These are phyloP conservation scores for Solanum hybrid DNA, from an alignment of 305 asterid species.

Conservation along the genomic window DNA sequence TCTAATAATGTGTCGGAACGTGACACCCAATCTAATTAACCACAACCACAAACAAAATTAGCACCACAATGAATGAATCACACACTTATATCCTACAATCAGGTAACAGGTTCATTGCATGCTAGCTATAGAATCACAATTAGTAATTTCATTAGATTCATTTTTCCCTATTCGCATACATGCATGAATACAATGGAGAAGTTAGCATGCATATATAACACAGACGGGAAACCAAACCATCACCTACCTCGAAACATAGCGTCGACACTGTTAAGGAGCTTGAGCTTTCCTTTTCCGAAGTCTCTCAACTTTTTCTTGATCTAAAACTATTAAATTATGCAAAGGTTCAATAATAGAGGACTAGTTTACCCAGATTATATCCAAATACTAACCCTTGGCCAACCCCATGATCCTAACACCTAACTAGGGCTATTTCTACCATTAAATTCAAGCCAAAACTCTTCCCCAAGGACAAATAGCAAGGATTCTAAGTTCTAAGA, in stretches of 20 bases:
- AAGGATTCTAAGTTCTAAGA: background rate
- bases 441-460: background rate
- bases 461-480: background rate
- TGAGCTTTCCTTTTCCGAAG: background rate
- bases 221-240: background rate
- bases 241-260: background rate
- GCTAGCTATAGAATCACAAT: background rate
- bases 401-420: background rate
- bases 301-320: background rate
- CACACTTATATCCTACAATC: background rate
- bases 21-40: background rate
- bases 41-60: too few species aligned
- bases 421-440: background rate
- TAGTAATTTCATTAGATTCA: too few species aligned
- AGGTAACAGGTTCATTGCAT: background rate
- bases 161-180: background rate
- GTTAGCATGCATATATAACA: background rate
- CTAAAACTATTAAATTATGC: background rate
- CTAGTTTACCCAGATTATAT: background rate
- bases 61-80: too few species aligned
- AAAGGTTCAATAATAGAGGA: background rate
- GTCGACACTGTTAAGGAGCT: background rate
- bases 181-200: background rate
- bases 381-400: background rate
- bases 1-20: too few species aligned